Percentiles rank a stretch among this genome's conserved stretches.
Evolutionary conservation across 1,284 basidiomycete genomes (phyloP).

Genomic region (Megacollybia platyphylla): DNA sequence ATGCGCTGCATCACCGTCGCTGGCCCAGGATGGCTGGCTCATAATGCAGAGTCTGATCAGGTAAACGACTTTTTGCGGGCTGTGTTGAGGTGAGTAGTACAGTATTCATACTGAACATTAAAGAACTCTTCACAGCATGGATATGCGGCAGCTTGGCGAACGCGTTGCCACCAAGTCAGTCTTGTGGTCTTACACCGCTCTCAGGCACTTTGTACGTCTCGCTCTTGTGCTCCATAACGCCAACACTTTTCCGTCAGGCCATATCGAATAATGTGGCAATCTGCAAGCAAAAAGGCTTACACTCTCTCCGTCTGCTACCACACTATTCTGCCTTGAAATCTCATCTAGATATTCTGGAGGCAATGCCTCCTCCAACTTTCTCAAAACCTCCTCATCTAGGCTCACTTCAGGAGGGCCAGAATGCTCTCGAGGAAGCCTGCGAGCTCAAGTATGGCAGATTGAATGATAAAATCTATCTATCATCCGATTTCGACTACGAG

Average conservation of each 20-base stretch:
- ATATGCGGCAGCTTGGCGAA: constrained; percentile 59
- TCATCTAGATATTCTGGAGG: constrained; percentile 46
- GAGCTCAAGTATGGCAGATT: constrained; percentile 27
- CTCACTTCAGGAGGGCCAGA: constrained; percentile 38
- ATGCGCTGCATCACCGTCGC: constrained; percentile 46
- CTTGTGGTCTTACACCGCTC: constrained; percentile 61
- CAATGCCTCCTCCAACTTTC: constrained; percentile 38
- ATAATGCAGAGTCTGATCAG: constrained; percentile 51
- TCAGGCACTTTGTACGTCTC: constrained; percentile 52
- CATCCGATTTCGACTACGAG: constrained; percentile 32
- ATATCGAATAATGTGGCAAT: constrained; percentile 54
- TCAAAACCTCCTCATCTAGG: constrained; percentile 51
- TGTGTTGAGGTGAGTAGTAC: constrained; percentile 19
- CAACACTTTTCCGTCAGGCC: constrained; percentile 25
- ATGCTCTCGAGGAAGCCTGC: constrained; percentile 49
- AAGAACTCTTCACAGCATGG: constrained; percentile 30
- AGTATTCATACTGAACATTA: too few species aligned
- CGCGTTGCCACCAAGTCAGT: constrained; percentile 65
- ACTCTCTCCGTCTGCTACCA: constrained; percentile 49
- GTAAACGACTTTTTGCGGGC: constrained; percentile 60
- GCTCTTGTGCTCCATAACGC: constrained; percentile 1
- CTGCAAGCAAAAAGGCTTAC: constrained; percentile 48
- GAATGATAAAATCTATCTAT: not conserved
- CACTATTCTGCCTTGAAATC: constrained; percentile 42
- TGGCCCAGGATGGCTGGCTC: constrained; percentile 52